Conservation (phyloP, 495 filamentous ascomycete species). For the Aspergillus sparsus region DNA sequence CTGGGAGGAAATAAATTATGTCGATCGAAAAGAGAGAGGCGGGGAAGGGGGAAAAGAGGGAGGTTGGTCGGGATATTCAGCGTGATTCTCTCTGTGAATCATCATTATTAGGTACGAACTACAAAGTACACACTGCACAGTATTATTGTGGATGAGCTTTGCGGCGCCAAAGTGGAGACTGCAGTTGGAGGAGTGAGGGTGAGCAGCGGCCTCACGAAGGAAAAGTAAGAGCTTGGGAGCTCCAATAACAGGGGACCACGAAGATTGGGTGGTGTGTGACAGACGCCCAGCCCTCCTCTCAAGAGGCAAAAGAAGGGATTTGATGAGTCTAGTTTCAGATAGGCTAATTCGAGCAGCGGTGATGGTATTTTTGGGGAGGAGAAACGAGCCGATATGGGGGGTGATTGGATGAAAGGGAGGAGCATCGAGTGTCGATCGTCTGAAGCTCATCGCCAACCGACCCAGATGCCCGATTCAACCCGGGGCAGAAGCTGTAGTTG, state of each 20-base stretch:
- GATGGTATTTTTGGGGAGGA: not conserved
- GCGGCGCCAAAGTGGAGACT: not conserved
- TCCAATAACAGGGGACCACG: slow-evolving; percentile 17
- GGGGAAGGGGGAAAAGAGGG: not conserved
- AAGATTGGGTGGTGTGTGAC: not conserved
- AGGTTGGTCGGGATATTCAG: not conserved
- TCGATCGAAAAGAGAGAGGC: not conserved
- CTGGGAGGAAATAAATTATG: slow-evolving; percentile 2
- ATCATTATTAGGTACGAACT: not conserved
- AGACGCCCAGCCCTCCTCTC: not conserved
- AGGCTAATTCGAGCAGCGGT: not conserved
- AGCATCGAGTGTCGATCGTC: slow-evolving; percentile 19
- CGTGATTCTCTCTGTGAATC: not conserved
- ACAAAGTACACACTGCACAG: not conserved
- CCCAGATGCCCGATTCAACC: slow-evolving; percentile 30
- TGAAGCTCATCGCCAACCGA: slow-evolving; percentile 24
- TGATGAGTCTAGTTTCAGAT: slow-evolving; percentile 11
- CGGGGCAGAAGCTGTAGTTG: slow-evolving; percentile 26
- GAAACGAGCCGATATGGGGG: slow-evolving; percentile 9
- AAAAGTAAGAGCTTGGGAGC: not conserved
- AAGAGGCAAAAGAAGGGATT: not conserved
- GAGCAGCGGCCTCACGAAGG: not conserved
- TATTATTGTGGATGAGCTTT: not conserved
- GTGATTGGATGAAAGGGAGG: slow-evolving; percentile 5
- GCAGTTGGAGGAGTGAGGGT: not conserved